These are phyloP conservation scores for Thalia dealbata DNA, from an alignment of 176 grass and related monocot species.

Conservation along the genomic window DNA sequence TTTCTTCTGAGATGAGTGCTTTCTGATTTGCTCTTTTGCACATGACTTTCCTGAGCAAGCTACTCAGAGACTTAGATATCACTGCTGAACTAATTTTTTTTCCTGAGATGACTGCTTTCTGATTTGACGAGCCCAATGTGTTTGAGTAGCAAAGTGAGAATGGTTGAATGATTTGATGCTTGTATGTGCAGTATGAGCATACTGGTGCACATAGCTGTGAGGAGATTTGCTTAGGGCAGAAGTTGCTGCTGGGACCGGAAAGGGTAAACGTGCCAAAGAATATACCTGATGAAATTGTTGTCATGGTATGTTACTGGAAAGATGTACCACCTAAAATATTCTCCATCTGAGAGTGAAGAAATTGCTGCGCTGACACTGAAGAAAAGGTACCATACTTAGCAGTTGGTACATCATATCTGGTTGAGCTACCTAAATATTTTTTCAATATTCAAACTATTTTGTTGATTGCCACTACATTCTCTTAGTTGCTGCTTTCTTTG, in stretches of 20 bases:
- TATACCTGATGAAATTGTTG: constrained; percentile 89
- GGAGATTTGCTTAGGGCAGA: constrained; percentile 92
- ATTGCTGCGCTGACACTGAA: constrained; percentile 90
- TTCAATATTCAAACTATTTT: background rate
- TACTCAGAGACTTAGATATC: too few species aligned
- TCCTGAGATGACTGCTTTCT: background rate
- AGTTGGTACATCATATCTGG: constrained; percentile 6
- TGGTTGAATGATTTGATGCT: constrained; percentile 5
- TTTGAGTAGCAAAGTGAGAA: background rate
- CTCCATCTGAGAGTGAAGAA: constrained; percentile 92
- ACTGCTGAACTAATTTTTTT: too few species aligned
- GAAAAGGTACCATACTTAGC: constrained; percentile 60
- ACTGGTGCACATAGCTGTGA: constrained; percentile 89
- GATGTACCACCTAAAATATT: constrained; percentile 95
- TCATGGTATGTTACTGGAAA: constrained; percentile 79
- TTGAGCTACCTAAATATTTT: background rate
- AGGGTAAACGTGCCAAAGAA: constrained; percentile 77
- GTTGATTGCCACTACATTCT: background rate
- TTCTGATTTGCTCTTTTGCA: too few species aligned
- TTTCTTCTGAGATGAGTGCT: background rate
- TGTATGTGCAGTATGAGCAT: constrained; percentile 49
- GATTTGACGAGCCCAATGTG: background rate
- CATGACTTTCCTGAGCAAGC: too few species aligned
- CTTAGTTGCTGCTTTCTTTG: background rate
- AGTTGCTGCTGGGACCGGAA: constrained; percentile 59